Evolutionary conservation across 257 asterid genomes (phyloP), one percentile per base, ranked within the genome.

Genomic region (Przewalskia tangutica): DNA sequence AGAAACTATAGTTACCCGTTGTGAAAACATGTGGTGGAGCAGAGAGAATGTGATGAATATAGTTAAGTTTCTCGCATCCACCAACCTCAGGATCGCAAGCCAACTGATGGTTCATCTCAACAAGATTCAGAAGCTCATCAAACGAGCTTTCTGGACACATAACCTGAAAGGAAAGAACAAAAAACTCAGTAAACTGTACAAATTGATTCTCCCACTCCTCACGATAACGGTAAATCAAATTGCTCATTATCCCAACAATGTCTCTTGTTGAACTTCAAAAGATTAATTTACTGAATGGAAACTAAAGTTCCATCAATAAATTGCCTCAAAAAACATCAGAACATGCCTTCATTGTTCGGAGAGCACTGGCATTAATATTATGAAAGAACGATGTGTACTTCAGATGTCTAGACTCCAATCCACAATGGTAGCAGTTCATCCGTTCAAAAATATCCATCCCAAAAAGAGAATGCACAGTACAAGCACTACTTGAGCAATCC

Each of bases 81-180:
- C 94, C 91, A 85, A 81, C 92, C 70, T 94, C 98, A 36, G 91
- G 88, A 89, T 95, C 99, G 87, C 99, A 95, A 81, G 98, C 95
- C 89, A 95, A 88, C 87, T 89, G 99, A 87, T 95, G 95, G 87
- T 90, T 91, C 97, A 91, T 94, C 90, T 94, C 98, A 84, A 95
- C 97, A 83, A 90, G 87, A 87, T 91, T 90, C 83, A 92, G 82
- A 88, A 95, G 94, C 90, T 94, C 92, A n/a, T 91, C 98, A 80
- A 95, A 94, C 54, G 99, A 88, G 83, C 83, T 88, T 81, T 92
- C 97, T 46, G 95, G 95, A 88, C 89, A 89, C 95, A 88, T 92
- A 81, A 86, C 98, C 99, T 95, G 81, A 77, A 86, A 68, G 54
- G 81, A 78, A 88, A 81, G 79, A 59, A 50, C 53, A 32, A 66